These are phyloP conservation scores for Polyporus tsugae DNA, from an alignment of 1,284 basidiomycete genomes.

Conservation along the genomic window DNA sequence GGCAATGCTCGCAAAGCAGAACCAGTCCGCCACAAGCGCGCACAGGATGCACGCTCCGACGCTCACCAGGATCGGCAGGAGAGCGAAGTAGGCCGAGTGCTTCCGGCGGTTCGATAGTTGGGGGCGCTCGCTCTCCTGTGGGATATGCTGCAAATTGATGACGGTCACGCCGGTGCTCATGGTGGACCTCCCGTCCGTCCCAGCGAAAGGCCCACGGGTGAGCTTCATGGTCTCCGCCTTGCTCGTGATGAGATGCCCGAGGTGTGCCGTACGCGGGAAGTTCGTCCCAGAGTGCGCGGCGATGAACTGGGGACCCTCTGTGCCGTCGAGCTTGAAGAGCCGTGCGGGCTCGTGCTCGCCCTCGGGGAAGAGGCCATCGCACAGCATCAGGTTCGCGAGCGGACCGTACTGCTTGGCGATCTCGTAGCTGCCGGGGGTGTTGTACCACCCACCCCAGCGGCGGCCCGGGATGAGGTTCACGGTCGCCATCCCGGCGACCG, in stretches of 20 bases:
- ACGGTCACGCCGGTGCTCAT: no score
- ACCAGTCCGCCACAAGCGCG: constrained; percentile 32
- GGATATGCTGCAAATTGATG: no score
- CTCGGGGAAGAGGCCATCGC: constrained; percentile 32
- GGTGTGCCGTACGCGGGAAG: constrained; percentile 26
- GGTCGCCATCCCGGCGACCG: constrained; percentile 31
- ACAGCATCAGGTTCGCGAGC: constrained; percentile 28
- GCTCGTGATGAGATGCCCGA: constrained; percentile 26
- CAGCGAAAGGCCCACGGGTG: no score
- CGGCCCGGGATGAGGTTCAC: constrained; percentile 28
- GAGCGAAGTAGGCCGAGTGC: constrained; percentile 14
- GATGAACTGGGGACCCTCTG: constrained; percentile 24
- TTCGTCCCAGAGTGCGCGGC: constrained; percentile 29
- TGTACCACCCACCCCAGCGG: constrained; percentile 33
- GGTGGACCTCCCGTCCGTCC: no score
- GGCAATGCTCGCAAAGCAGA: constrained; percentile 29
- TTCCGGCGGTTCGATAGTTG: no score
- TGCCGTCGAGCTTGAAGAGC: constrained; percentile 32
- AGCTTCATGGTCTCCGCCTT: no score
- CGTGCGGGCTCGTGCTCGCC: constrained; percentile 27
- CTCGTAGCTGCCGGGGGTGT: constrained; percentile 31
- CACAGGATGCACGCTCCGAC: constrained; percentile 26
- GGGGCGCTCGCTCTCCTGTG: no score
- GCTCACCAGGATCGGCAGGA: constrained; percentile 26
- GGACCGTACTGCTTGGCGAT: constrained; percentile 33